Percentiles rank a stretch among this genome's conserved stretches.
These are phyloP conservation scores for Penicillium ucsense DNA, from an alignment of 495 filamentous ascomycete species.

Conservation along the genomic window DNA sequence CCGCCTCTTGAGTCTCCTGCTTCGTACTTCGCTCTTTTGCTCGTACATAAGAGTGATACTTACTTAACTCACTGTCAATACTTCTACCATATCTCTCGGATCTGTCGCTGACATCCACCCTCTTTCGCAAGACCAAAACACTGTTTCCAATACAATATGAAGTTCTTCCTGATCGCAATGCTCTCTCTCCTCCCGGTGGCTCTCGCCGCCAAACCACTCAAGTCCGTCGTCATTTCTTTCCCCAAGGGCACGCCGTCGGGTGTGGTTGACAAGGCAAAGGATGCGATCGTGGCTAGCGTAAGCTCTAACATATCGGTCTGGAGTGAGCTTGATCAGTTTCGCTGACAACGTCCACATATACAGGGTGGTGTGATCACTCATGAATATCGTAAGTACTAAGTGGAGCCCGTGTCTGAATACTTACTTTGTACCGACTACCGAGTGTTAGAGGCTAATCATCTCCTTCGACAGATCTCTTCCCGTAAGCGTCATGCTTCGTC, in stretches of 20 bases:
- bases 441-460: conserved; percentile 1
- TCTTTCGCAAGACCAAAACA: too few species aligned
- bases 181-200: conserved; percentile 46
- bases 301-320: conserved; percentile 17
- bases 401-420: too few species aligned
- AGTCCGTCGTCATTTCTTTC: conserved; percentile 72
- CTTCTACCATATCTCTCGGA: too few species aligned
- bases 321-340: not conserved
- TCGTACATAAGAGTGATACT: too few species aligned
- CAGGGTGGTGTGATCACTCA: conserved; percentile 37
- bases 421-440: too few species aligned
- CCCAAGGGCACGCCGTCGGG: conserved; percentile 59
- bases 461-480: conserved; percentile 36
- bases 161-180: conserved; percentile 36
- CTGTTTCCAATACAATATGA: conserved; percentile 37
- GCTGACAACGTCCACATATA: not conserved
- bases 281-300: conserved; percentile 58
- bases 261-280: conserved; percentile 59
- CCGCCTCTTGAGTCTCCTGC: too few species aligned
- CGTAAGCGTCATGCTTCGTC: conserved; percentile 18
- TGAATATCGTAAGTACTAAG: conserved; percentile 39
- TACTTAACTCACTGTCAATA: too few species aligned
- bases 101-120: too few species aligned
- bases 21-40: too few species aligned
- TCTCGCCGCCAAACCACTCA: conserved; percentile 48